Conservation (phyloP, 495 filamentous ascomycete species). For the Daldinia childiae region DNA sequence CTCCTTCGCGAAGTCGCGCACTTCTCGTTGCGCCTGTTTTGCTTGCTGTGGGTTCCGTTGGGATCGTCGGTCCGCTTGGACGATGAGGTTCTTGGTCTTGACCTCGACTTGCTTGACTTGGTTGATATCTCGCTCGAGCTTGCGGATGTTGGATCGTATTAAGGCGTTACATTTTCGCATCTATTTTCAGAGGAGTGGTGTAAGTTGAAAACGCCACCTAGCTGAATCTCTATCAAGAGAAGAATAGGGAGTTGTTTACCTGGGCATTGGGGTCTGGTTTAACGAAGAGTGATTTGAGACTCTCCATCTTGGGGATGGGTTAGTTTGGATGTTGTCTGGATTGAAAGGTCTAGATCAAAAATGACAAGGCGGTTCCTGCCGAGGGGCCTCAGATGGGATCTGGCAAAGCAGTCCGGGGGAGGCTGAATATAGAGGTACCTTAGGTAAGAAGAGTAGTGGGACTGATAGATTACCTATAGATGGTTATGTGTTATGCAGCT, state of each 20-base stretch:
- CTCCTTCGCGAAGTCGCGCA: conserved; percentile 87
- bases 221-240: background rate
- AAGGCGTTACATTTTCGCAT: conserved; percentile 95
- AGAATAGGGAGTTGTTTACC: conserved; percentile 57
- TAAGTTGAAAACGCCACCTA: background rate
- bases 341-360: conserved; percentile 13
- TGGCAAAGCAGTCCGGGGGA: conserved; percentile 22
- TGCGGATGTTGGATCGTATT: conserved; percentile 89
- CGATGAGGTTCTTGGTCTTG: conserved; percentile 87
- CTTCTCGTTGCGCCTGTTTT: conserved; percentile 78
- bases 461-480: conserved; percentile 25
- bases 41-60: conserved; percentile 78
- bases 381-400: conserved; percentile 24
- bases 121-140: conserved; percentile 91
- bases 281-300: conserved; percentile 85
- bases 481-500: conserved; percentile 35
- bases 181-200: conserved; percentile 54
- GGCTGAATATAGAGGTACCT: conserved; percentile 12
- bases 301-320: conserved; percentile 71
- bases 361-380: conserved; percentile 35
- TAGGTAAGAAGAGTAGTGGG: conserved; percentile 24
- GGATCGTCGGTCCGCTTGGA: conserved; percentile 79
- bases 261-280: conserved; percentile 93
- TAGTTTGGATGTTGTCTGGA: background rate
- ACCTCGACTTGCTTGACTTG: conserved; percentile 76